phyloP scores from a whole-genome alignment of 352 stramenopile genomes.

The Globisporangium perplexum region DNA sequence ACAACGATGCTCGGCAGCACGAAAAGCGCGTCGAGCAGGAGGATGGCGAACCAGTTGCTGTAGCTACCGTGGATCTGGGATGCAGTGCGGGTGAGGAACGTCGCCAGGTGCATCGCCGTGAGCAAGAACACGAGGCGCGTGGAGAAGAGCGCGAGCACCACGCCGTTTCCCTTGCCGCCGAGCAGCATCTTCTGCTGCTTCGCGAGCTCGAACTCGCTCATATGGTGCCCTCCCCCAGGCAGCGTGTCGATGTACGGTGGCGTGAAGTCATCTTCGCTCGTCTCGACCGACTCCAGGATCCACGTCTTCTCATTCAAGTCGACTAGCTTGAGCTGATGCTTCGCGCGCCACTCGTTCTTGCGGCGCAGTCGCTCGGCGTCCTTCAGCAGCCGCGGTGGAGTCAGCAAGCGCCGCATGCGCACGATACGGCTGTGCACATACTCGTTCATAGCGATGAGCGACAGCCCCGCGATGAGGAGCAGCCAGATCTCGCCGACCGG shows the following conservation, averaged over 20 bases:
- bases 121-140: slow-evolving; percentile 70
- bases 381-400: slow-evolving; percentile 40
- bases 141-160: slow-evolving; percentile 55
- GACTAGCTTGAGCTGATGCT: slow-evolving; percentile 30
- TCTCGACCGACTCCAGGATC: slow-evolving; percentile 29
- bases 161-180: slow-evolving; percentile 38
- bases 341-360: slow-evolving; percentile 46
- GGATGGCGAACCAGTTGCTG: slow-evolving; percentile 11
- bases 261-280: slow-evolving; percentile 22
- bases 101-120: slow-evolving; percentile 58
- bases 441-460: slow-evolving; percentile 41
- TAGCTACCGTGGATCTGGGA: slow-evolving; percentile 27
- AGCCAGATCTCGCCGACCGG: slow-evolving; percentile 32
- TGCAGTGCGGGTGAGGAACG: slow-evolving; percentile 51
- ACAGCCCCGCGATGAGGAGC: slow-evolving; percentile 29
- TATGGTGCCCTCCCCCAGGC: slow-evolving; percentile 24
- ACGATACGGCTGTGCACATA: slow-evolving; percentile 42
- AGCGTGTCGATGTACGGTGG: slow-evolving; percentile 51
- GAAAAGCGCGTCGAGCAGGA: slow-evolving; percentile 38
- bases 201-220: slow-evolving; percentile 35
- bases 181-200: slow-evolving; percentile 36
- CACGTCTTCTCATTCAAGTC: slow-evolving; percentile 38
- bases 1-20: slow-evolving; percentile 52
- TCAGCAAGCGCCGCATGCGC: slow-evolving; percentile 46
- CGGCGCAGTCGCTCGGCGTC: slow-evolving; percentile 54